Conservation (phyloP, 139 green algal genomes). For the Deuterostichococcus epilithicus region DNA sequence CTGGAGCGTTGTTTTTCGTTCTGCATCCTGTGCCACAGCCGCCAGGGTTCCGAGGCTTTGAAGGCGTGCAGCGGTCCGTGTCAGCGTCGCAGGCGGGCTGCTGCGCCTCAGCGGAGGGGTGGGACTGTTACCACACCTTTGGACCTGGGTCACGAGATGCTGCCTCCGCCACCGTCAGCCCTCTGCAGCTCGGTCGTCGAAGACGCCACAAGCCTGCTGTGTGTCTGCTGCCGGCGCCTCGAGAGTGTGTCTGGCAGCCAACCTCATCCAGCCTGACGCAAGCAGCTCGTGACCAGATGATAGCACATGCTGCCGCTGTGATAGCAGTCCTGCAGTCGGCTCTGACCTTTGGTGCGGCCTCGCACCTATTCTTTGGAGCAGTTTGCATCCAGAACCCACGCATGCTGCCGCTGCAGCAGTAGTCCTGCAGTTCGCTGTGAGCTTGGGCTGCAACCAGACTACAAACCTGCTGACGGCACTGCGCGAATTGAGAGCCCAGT, state of each 20-base stretch:
- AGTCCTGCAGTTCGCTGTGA: too few relatives aligned
- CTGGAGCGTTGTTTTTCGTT: background rate
- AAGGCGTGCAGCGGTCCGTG: background rate
- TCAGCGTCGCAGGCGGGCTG: background rate
- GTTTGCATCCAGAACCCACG: too few relatives aligned
- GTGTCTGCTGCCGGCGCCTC: background rate
- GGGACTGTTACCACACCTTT: background rate
- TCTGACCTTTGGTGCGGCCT: too few relatives aligned
- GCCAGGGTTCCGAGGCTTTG: background rate
- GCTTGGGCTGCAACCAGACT: background rate
- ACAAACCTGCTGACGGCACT: background rate
- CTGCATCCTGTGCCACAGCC: background rate
- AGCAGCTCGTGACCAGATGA: background rate
- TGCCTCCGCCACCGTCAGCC: conserved; percentile 5
- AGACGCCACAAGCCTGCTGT: conserved; percentile 12
- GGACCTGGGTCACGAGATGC: background rate
- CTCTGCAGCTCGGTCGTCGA: conserved; percentile 18
- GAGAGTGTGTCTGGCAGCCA: background rate
- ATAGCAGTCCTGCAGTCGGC: too few relatives aligned
- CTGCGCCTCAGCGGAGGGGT: too few relatives aligned
- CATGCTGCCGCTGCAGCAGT: too few relatives aligned
- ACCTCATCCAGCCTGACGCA: background rate
- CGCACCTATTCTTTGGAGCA: too few relatives aligned
- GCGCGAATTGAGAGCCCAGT: background rate
- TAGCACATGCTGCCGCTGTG: background rate